phyloP scores from a whole-genome alignment of 2,329 filamentous ascomycete species.

The Rosellinia necatrix region DNA sequence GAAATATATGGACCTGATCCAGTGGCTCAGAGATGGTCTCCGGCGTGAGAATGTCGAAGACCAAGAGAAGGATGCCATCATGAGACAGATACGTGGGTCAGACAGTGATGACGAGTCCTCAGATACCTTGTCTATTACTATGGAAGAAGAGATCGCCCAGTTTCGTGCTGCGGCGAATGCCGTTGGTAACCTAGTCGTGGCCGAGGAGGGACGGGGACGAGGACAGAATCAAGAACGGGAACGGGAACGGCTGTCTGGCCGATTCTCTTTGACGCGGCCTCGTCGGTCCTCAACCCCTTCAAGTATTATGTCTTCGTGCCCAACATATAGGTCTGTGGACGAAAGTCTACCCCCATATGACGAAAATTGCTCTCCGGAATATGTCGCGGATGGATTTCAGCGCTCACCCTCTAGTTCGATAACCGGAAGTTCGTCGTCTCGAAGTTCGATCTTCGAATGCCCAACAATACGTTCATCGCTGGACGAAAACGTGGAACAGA shows the following conservation, averaged over 20 bases:
- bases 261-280: constrained; percentile 26
- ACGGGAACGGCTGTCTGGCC: constrained; percentile 27
- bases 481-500: constrained; percentile 36
- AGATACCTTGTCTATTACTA: constrained; percentile 42
- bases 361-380: constrained; percentile 40
- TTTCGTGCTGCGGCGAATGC: constrained; percentile 53
- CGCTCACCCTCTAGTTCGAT: constrained; percentile 39
- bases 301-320: constrained; percentile 39
- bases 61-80: constrained; percentile 46
- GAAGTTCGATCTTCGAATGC: constrained; percentile 24
- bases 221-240: constrained; percentile 39
- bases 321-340: constrained; percentile 41
- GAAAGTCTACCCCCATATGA: constrained; percentile 52
- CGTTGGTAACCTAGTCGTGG: constrained; percentile 52
- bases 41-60: constrained; percentile 32
- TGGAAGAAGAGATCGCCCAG: constrained; percentile 55
- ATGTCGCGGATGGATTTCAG: constrained; percentile 51
- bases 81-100: constrained; percentile 32
- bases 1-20: constrained; percentile 41
- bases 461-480: constrained; percentile 32
- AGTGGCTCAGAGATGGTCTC: constrained; percentile 34
- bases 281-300: constrained; percentile 31
- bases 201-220: constrained; percentile 44
- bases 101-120: constrained; percentile 36
- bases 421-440: background rate